Conservation (phyloP, 2,329 filamentous ascomycete species). For the Colletotrichum salicis region DNA sequence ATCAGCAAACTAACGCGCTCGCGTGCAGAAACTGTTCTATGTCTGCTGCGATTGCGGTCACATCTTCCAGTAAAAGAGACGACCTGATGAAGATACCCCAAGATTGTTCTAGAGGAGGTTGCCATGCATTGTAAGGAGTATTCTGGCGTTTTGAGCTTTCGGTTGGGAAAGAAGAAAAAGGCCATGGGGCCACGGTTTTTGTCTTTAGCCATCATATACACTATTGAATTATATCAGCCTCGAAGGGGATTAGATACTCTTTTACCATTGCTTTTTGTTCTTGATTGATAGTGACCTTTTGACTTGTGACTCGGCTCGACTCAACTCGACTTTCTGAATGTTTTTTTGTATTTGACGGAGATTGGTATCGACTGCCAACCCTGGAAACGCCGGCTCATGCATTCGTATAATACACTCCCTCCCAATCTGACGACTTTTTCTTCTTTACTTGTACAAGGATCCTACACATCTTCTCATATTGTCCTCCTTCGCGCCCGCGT, state of each 20-base stretch:
- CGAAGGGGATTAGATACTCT: not conserved
- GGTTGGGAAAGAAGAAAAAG: constrained; percentile 7
- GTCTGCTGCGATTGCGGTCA: constrained; percentile 95
- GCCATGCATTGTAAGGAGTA: constrained; percentile 29
- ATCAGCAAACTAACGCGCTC: constrained; percentile 39
- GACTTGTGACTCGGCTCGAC: not conserved
- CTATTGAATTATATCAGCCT: not conserved
- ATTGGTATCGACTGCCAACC: constrained; percentile 34
- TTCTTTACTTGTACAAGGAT: constrained; percentile 27
- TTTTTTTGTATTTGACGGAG: constrained; percentile 28
- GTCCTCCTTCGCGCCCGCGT: not conserved
- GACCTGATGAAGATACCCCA: constrained; percentile 40
- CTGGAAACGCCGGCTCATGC: constrained; percentile 35
- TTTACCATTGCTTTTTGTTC: not conserved
- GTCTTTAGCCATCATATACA: not conserved
- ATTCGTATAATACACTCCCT: constrained; percentile 29
- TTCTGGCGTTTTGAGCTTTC: constrained; percentile 12
- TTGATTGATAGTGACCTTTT: not conserved
- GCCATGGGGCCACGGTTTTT: not conserved
- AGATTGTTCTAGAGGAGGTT: constrained; percentile 6
- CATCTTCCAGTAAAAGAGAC: constrained; percentile 72
- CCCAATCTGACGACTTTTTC: not conserved
- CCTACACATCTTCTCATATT: constrained; percentile 1
- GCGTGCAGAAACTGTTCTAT: constrained; percentile 82
- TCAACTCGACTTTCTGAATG: not conserved